Conservation (phyloP, 768 basidiomycete species). For the Tricholoma matsutake region DNA sequence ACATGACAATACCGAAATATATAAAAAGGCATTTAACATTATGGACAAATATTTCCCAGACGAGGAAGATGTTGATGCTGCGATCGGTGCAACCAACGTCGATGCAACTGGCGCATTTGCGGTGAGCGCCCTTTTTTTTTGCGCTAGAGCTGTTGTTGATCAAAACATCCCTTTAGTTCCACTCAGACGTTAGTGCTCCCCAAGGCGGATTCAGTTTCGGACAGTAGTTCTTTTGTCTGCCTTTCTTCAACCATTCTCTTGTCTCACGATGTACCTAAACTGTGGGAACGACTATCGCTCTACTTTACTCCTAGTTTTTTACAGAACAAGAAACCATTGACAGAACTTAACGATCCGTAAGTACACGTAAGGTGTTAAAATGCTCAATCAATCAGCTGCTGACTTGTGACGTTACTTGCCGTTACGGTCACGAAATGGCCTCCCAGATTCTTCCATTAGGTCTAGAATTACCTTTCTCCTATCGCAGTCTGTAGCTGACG, state of each 20-base stretch:
- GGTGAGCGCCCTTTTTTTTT: conserved; percentile 39
- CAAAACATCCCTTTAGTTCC: conserved; percentile 53
- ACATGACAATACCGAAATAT: conserved; percentile 99
- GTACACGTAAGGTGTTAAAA: background rate
- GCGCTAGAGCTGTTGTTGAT: conserved; percentile 10
- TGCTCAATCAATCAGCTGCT: background rate
- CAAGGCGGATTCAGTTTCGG: conserved; percentile 97
- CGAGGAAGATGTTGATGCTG: conserved; percentile 90
- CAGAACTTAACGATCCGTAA: background rate
- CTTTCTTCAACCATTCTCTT: background rate
- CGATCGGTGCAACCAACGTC: conserved; percentile 71
- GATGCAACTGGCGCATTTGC: conserved; percentile 73
- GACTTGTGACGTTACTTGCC: background rate
- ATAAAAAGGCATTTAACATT: conserved; percentile 99
- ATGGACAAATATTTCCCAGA: conserved; percentile 99
- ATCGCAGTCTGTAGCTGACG: background rate
- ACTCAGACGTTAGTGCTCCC: conserved; percentile 81
- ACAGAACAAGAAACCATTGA: background rate
- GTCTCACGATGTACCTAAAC: background rate
- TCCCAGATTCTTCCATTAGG: conserved; percentile 94
- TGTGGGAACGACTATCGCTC: background rate
- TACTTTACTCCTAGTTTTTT: background rate
- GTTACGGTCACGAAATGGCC: conserved; percentile 54
- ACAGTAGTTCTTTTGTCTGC: conserved; percentile 40
- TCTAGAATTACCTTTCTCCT: conserved; percentile 24